These are phyloP conservation scores for Zygnema cylindricum DNA, from an alignment of 139 green algal genomes.

Conservation along the genomic window DNA sequence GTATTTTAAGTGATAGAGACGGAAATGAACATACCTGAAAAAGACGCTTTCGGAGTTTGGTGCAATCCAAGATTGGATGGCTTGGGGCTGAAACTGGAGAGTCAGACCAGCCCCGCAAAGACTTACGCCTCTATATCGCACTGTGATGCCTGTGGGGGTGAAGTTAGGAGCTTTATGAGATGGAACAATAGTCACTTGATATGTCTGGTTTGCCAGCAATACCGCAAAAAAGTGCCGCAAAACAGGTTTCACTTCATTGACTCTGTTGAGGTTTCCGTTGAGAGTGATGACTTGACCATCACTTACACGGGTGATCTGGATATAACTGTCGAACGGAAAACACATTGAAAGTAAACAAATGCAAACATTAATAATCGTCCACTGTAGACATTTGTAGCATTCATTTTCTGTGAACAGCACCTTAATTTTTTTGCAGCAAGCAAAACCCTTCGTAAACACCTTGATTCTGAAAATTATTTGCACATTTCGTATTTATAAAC, in stretches of 20 bases:
- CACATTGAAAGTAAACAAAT: too few relatives aligned
- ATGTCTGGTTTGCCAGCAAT: slow-evolving; percentile 33
- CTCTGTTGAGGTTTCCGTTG: slow-evolving; percentile 10
- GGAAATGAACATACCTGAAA: background rate
- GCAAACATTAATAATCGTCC: too few relatives aligned
- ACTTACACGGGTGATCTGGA: background rate
- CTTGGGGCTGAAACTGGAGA: background rate
- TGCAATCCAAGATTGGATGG: background rate
- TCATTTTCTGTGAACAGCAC: too few relatives aligned
- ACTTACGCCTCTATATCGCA: background rate
- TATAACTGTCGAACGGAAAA: background rate
- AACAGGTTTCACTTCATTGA: background rate
- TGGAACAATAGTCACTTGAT: slow-evolving; percentile 29
- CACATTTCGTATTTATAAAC: too few relatives aligned
- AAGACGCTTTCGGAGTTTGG: background rate
- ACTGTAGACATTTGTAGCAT: too few relatives aligned
- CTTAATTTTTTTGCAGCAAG: too few relatives aligned
- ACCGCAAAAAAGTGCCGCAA: background rate
- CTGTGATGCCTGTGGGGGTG: background rate
- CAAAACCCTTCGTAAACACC: too few relatives aligned
- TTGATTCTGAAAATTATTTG: too few relatives aligned
- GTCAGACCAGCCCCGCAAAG: slow-evolving; percentile 15
- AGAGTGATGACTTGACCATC: background rate
- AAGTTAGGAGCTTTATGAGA: background rate
- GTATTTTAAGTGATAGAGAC: too few relatives aligned